Evolutionary conservation across 129 eudicot genomes (phyloP).

Genomic region (Ambrosia artemisiifolia): DNA sequence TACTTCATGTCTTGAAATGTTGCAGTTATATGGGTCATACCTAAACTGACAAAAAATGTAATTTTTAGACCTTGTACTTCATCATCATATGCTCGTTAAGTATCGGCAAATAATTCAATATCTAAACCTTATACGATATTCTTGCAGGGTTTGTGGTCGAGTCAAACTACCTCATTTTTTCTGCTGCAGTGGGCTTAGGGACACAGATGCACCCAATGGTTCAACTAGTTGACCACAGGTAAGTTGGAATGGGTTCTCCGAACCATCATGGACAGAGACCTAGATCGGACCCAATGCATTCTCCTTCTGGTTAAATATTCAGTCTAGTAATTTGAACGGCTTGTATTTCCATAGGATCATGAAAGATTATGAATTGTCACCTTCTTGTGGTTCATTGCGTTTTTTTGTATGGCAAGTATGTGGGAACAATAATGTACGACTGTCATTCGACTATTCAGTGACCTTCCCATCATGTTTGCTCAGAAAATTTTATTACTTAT

Average conservation of each 20-base stretch:
- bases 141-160: constrained; percentile 22
- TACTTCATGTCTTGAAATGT: background rate
- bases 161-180: constrained; percentile 91
- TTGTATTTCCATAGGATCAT: constrained; percentile 2
- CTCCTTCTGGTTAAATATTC: background rate
- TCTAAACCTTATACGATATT: background rate
- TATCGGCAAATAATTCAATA: background rate
- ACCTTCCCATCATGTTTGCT: no score
- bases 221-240: constrained; percentile 24
- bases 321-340: background rate
- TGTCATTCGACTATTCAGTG: no score
- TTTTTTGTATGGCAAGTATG: background rate
- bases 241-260: background rate
- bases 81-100: background rate
- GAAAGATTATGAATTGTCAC: no score
- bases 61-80: background rate
- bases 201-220: constrained; percentile 41
- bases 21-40: background rate
- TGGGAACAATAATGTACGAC: background rate
- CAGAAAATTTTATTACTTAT: no score
- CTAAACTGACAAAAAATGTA: background rate
- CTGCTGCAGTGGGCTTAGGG: constrained; percentile 88
- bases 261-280: constrained; percentile 18
- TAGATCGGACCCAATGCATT: background rate
- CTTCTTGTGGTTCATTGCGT: background rate